Base-by-base conservation (phyloP, 768 basidiomycete species). In the Boletus patriciae region DNA sequence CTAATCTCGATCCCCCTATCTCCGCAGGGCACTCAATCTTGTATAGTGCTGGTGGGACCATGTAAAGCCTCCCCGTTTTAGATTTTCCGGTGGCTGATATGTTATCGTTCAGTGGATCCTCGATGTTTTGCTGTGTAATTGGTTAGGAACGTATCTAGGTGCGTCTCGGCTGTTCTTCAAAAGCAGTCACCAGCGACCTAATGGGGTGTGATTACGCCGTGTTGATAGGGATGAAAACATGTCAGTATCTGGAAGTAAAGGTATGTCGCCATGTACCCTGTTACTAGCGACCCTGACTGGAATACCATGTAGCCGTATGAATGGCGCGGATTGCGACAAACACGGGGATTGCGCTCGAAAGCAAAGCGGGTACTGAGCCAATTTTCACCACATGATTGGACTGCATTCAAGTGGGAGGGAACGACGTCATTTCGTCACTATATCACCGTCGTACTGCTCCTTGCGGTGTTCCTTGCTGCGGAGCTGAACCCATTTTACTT, bases 11-110 rank as follows among this genome's bases (percentile, higher is more conserved):
- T 52, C 42, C 27, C 43, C 45, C 54, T 62, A 58, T 62, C 63
- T 64, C 64, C 67, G 37, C 42, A 41, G 52, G 52, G 52, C 46
- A 59, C 66, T 67, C 42, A 59, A 47, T 19, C 18, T 21, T 42
- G 48, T 50, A 50, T 48, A 92, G 89, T 93, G 92, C 66, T 93
- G 91, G 92, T 94, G 91, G 91, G 92, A 93, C 69, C 91, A 94
- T 77, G 90, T 92, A 76, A 65, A 84, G 76, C 9, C 37, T 52
- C 27, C 31, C 34, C 29, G 33, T 46, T 58, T 54, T 50, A 16
- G 19, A 21, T 33, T 50, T 46, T 29, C 43, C 15, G 48, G 37
- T 50, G 19, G 21, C 59, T 68, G 55, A 65, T 57, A 37, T 54
- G 16, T 68, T 38, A 19, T 54, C 48, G 45, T 25, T 25, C 64